Evolutionary conservation across 148 eudicot species (phyloP).

Genomic region (Rhododendron ferrugineum): DNA sequence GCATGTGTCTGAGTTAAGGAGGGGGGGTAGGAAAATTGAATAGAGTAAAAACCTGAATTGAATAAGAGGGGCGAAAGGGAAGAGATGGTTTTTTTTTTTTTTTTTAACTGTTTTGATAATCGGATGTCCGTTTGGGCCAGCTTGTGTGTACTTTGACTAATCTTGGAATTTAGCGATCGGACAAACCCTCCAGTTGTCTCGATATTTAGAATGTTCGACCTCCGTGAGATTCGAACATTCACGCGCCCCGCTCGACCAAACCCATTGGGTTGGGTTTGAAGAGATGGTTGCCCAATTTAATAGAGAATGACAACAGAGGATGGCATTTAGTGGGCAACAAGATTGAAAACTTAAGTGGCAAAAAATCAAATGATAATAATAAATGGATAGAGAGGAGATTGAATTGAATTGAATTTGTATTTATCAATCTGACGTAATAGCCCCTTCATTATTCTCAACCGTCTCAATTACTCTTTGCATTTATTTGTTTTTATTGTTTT

Average conservation of each 20-base stretch:
- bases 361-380: background rate
- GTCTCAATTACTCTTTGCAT: conserved; percentile 69
- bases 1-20: background rate
- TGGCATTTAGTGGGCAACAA: background rate
- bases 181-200: too few species aligned
- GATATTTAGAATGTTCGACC: too few species aligned
- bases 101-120: background rate
- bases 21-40: background rate
- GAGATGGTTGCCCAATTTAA: background rate
- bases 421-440: conserved; percentile 61
- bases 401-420: conserved; percentile 47
- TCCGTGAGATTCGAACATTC: background rate
- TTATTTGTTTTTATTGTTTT: conserved; percentile 50
- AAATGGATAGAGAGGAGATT: background rate
- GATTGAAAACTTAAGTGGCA: background rate
- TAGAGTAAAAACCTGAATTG: background rate
- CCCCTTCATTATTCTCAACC: conserved; percentile 51
- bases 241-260: background rate
- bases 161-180: too few species aligned
- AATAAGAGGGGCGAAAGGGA: background rate
- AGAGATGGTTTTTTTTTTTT: background rate
- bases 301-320: conserved; percentile 6
- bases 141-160: too few species aligned
- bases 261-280: background rate
- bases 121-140: too few species aligned